These are phyloP conservation scores for Arthrobotrys entomopaga DNA, from an alignment of 2,329 filamentous ascomycete species.

Conservation along the genomic window DNA sequence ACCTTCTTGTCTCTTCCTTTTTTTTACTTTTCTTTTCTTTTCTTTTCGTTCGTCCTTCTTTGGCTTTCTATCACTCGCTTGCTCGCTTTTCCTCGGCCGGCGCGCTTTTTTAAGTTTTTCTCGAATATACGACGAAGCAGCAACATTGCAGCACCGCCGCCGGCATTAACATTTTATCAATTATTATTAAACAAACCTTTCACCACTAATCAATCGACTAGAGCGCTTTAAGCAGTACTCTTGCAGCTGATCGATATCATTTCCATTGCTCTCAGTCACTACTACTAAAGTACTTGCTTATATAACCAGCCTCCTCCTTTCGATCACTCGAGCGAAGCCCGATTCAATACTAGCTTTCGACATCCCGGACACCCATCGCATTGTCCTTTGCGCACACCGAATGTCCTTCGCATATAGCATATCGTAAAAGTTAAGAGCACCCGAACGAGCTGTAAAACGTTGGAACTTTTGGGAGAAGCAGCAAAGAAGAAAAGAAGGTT, in stretches of 20 bases:
- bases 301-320: constrained; percentile 18
- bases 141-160: too few species aligned
- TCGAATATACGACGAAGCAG: too few species aligned
- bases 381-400: constrained; percentile 15
- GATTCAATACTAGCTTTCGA: constrained; percentile 15
- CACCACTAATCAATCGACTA: too few species aligned
- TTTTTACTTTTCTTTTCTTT: constrained; percentile 1
- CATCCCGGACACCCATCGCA: constrained; percentile 15
- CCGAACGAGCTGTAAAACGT: constrained; percentile 15
- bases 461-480: too few species aligned
- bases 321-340: background rate
- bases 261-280: background rate
- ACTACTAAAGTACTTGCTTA: too few species aligned
- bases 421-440: constrained; percentile 39
- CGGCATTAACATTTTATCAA: too few species aligned
- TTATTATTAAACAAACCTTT: too few species aligned
- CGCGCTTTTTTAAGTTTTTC: background rate
- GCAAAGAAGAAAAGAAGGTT: constrained; percentile 25
- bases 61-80: constrained; percentile 13
- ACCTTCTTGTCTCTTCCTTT: constrained; percentile 10
- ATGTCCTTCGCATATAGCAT: constrained; percentile 33
- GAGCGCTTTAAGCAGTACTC: too few species aligned
- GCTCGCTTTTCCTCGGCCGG: background rate
- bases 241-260: too few species aligned
- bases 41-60: background rate